Evolutionary conservation across 176 grass and related monocot species (phyloP).

Genomic region (Ananas comosus): DNA sequence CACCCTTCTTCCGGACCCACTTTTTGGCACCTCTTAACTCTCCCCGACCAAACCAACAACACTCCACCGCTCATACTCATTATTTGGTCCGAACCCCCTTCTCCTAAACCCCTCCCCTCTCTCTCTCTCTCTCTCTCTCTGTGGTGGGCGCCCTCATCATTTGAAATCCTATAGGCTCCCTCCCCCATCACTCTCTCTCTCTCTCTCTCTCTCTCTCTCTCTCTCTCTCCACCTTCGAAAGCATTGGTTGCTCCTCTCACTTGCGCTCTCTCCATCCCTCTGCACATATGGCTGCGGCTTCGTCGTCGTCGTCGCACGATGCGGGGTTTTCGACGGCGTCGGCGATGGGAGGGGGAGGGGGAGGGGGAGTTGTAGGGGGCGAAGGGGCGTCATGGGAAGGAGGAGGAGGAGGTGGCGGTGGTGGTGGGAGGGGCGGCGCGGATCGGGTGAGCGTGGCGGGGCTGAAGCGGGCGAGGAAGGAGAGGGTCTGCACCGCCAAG

Average conservation of each 20-base stretch:
- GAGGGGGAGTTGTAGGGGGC: not conserved
- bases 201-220: not conserved
- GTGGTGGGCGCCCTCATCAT: conserved; percentile 12
- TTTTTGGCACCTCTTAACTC: conserved; percentile 7
- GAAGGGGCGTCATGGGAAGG: not conserved
- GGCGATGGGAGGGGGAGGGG: conserved; percentile 21
- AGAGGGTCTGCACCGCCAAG: conserved; percentile 93
- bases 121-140: not conserved
- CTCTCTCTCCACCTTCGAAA: not conserved
- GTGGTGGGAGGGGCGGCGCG: conserved; percentile 7
- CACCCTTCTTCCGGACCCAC: conserved; percentile 31
- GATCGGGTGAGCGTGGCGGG: conserved; percentile 25
- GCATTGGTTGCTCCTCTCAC: not conserved
- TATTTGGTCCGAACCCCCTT: not conserved
- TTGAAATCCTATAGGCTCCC: conserved; percentile 16
- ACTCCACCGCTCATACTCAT: not conserved
- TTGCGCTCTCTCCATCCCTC: not conserved
- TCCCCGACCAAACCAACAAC: not conserved
- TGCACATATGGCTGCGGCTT: not conserved
- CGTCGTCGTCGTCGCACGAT: conserved; percentile 28
- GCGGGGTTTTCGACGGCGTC: conserved; percentile 47
- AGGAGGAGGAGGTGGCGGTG: not conserved
- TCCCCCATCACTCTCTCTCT: not conserved
- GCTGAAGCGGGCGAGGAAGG: conserved; percentile 69
- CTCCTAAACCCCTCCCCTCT: not conserved